These are phyloP conservation scores for Aspergillus indologenus DNA, from an alignment of 495 filamentous ascomycete species.

Conservation along the genomic window DNA sequence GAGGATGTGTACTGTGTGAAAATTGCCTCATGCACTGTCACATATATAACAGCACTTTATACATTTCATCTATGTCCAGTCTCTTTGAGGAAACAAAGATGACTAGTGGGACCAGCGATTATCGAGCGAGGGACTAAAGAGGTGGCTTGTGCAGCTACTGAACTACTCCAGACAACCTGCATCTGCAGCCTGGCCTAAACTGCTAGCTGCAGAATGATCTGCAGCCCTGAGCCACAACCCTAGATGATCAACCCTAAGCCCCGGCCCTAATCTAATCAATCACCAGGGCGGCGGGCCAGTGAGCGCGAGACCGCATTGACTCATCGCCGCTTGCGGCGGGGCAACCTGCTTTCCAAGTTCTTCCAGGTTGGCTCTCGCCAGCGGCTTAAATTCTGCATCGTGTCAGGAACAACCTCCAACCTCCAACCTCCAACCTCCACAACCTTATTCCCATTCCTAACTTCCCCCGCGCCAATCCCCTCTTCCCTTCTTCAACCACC, in stretches of 20 bases:
- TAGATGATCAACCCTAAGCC: not conserved
- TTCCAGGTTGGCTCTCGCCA: not conserved
- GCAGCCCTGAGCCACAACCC: not conserved
- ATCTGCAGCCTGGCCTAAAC: no score
- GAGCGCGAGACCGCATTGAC: conserved; percentile 10
- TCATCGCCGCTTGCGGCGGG: not conserved
- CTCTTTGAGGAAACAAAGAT: no score
- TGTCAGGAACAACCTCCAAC: not conserved
- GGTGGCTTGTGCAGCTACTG: no score
- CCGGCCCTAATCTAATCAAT: conserved; percentile 22
- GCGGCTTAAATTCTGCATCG: not conserved
- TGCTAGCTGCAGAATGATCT: not conserved
- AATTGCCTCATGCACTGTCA: no score
- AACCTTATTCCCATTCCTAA: conserved; percentile 1
- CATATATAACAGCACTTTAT: no score
- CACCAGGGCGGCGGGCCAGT: conserved; percentile 14
- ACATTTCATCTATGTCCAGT: no score
- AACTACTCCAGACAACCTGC: no score
- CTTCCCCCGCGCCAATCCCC: not conserved
- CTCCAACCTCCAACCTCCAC: no score
- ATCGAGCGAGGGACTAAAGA: no score
- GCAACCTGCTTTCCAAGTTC: no score
- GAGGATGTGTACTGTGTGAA: no score
- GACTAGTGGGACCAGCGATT: no score
- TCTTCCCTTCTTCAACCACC: not conserved